Percentiles rank a stretch among this genome's conserved stretches.
Conservation (phyloP, 805 yeast species). For the Zygosaccharomyces lentus region DNA sequence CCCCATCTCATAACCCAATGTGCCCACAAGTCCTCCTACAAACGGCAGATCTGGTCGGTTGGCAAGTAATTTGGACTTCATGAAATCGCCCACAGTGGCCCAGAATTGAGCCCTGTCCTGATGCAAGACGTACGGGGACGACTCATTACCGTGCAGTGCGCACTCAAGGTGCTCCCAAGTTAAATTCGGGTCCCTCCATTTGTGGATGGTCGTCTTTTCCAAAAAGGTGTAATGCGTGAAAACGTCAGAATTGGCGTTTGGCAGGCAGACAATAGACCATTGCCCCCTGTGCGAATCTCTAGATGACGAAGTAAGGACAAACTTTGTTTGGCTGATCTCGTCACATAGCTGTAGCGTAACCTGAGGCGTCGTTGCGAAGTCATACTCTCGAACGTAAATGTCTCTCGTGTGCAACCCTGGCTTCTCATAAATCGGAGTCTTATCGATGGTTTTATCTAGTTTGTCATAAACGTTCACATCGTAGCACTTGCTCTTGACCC, state of each 20-base stretch:
- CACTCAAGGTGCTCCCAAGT: constrained; percentile 6
- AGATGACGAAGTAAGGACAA: constrained; percentile 70
- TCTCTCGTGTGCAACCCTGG: background rate
- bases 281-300: constrained; percentile 46
- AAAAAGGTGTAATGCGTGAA: constrained; percentile 59
- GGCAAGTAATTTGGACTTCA: constrained; percentile 20
- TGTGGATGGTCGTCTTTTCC: constrained; percentile 28
- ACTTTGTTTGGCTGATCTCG: constrained; percentile 32
- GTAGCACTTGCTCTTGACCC: constrained; percentile 14
- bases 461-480: constrained; percentile 6
- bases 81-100: constrained; percentile 26
- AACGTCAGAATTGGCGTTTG: constrained; percentile 41
- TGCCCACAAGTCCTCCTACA: constrained; percentile 87
- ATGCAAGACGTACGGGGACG: constrained; percentile 11
- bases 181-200: constrained; percentile 28
- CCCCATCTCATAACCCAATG: constrained; percentile 86
- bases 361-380: constrained; percentile 16
- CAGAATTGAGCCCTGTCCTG: constrained; percentile 30
- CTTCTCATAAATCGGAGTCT: constrained; percentile 21
- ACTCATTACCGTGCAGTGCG: background rate
- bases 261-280: constrained; percentile 83
- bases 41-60: constrained; percentile 56
- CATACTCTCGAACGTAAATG: constrained; percentile 11
- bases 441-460: constrained; percentile 25
- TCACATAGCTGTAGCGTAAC: constrained; percentile 53